These are phyloP conservation scores for Phycomyces blakesleeanus DNA, from an alignment of 192 early-diverging fungal species.

Conservation along the genomic window DNA sequence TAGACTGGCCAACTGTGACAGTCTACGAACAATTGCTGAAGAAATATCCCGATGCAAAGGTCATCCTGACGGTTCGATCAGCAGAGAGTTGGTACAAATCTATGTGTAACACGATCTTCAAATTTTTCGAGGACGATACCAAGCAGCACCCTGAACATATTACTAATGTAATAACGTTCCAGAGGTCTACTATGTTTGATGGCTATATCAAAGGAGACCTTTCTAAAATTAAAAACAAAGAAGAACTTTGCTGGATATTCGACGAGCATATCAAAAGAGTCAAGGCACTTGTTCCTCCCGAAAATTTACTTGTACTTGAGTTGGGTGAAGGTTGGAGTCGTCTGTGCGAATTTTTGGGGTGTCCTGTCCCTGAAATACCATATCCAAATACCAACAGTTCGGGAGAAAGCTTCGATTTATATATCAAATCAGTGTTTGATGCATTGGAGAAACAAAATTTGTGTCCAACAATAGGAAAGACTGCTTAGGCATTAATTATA, in stretches of 20 bases:
- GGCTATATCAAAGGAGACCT: not conserved
- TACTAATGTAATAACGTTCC: too few relatives aligned
- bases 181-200: too few relatives aligned
- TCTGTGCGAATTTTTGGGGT: constrained; percentile 2
- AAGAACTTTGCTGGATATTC: not conserved
- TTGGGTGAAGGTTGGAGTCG: constrained; percentile 13
- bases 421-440: not conserved
- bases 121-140: not conserved
- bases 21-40: constrained; percentile 18
- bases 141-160: too few relatives aligned
- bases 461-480: too few relatives aligned
- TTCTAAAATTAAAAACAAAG: not conserved
- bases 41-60: constrained; percentile 28
- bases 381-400: constrained; percentile 8
- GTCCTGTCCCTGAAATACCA: constrained; percentile 7
- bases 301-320: constrained; percentile 4
- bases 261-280: constrained; percentile 10
- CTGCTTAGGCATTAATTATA: too few relatives aligned
- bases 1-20: constrained; percentile 15
- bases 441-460: not conserved
- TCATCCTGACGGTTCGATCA: constrained; percentile 18
- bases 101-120: not conserved
- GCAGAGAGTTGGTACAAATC: constrained; percentile 23
- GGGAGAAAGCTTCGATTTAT: not conserved
- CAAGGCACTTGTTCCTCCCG: not conserved